Evolutionary conservation across 768 basidiomycete genomes (phyloP).

Genomic region (Kwoniella bestiolae): DNA sequence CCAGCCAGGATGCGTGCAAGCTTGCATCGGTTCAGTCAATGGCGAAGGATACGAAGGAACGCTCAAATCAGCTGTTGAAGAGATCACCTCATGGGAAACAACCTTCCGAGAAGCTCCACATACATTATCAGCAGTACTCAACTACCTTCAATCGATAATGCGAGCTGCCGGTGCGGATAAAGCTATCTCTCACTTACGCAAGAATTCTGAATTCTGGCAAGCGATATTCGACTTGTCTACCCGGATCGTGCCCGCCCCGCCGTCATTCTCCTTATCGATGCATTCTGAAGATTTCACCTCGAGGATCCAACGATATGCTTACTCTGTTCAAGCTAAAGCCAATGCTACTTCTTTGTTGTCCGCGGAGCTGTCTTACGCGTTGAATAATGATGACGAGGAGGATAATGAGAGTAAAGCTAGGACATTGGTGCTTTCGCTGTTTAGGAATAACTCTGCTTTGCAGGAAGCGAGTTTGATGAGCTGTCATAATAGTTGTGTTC

Average conservation of each 20-base stretch:
- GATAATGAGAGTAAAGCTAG: conserved; percentile 27
- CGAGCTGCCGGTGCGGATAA: conserved; percentile 78
- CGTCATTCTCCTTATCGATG: conserved; percentile 56
- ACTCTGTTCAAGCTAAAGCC: conserved; percentile 43
- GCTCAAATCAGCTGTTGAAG: conserved; percentile 69
- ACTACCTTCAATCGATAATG: conserved; percentile 64
- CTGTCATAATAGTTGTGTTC: conserved; percentile 71
- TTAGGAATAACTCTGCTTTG: conserved; percentile 35
- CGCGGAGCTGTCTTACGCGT: conserved; percentile 26
- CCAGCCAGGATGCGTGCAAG: conserved; percentile 79
- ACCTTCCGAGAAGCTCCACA: conserved; percentile 79
- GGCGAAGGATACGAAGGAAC: conserved; percentile 62
- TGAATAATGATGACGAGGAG: conserved; percentile 33
- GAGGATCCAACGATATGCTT: conserved; percentile 40
- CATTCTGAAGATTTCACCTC: conserved; percentile 40
- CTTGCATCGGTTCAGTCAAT: conserved; percentile 59
- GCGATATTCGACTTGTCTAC: conserved; percentile 68
- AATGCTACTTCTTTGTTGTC: conserved; percentile 43
- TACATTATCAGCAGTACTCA: conserved; percentile 72
- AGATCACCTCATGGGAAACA: conserved; percentile 71
- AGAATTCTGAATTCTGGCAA: conserved; percentile 71
- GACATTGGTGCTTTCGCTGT: conserved; percentile 34
- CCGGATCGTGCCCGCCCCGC: conserved; percentile 73
- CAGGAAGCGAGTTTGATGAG: conserved; percentile 73
- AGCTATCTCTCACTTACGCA: conserved; percentile 66